Conservation (phyloP, 495 filamentous ascomycete species). For the Tuber indicum region DNA sequence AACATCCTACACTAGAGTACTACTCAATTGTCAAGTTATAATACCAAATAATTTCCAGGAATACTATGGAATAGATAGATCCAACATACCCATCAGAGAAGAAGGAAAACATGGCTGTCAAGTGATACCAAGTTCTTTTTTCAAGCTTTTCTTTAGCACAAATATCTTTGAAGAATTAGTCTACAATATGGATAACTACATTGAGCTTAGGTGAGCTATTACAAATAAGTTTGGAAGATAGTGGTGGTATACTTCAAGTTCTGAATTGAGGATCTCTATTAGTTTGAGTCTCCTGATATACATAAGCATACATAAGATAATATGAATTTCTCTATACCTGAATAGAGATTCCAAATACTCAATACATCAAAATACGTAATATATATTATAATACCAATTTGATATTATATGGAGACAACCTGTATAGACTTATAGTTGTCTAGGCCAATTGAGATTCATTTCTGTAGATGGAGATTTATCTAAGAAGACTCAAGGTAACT, state of each 20-base stretch:
- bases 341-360: background rate
- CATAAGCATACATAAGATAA: background rate
- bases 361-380: background rate
- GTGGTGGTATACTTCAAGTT: background rate
- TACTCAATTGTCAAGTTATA: too few species aligned
- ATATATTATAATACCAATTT: background rate
- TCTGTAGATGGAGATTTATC: too few species aligned
- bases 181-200: background rate
- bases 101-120: too few species aligned
- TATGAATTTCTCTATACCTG: background rate
- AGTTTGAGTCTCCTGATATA: constrained; percentile 10
- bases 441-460: too few species aligned
- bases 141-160: background rate
- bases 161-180: background rate
- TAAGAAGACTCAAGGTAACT: too few species aligned
- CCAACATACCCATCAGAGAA: too few species aligned
- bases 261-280: constrained; percentile 10
- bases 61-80: too few species aligned
- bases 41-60: too few species aligned
- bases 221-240: background rate
- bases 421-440: too few species aligned
- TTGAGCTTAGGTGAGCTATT: background rate
- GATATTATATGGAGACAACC: too few species aligned
- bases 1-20: too few species aligned
- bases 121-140: too few species aligned